Evolutionary conservation across 306 rosid species (phyloP), one percentile per base, ranked within the genome.

Genomic region (Prunus padus): DNA sequence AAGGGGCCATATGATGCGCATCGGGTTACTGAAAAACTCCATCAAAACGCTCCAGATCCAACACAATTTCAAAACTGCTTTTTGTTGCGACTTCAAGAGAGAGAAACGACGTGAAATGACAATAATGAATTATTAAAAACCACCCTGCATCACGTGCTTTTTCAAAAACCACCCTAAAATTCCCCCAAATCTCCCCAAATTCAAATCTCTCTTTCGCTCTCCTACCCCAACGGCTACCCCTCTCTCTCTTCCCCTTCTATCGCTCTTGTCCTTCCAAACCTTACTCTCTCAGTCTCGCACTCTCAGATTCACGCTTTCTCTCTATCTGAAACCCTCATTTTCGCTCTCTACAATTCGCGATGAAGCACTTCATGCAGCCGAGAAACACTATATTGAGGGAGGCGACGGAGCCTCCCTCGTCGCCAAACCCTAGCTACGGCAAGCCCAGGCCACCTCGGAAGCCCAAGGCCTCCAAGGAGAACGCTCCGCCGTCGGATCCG

Each of bases 361-460:
- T 91, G 97, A 89, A 93, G 90, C 91, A 84, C 80, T 88, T 84
- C 76, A 90, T 89, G 98, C 85, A 82, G 55, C 97, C 99, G 79
- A 89, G 89, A 82, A 90, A 73, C 76, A 51, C 88, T 6, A 84
- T 72, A 80, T 77, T 84, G 73, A 80, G 91, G 85, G 97, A 96
- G 59, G 40, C 57, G 46, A 20, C 87, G 14, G 97, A 92, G 67
- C 82, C 80, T 13, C 84, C 91, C 10, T 82, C 77, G 23, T 84
- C 89, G 0, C 82, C 87, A 4, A 88, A 84, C 89, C 90, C 93
- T 79, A 77, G 82, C 80, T 73, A 82, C 56, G 50, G 83, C 33
- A 94, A 89, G 82, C 13, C 86, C 5, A 80, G 81, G 57, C 78
- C 89, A 16, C 72, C 92, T 40, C 85, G 98, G 46, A 90, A 81